Base-by-base conservation (phyloP, 2,329 filamentous ascomycete genomes). In the Talaromyces sp. region DNA sequence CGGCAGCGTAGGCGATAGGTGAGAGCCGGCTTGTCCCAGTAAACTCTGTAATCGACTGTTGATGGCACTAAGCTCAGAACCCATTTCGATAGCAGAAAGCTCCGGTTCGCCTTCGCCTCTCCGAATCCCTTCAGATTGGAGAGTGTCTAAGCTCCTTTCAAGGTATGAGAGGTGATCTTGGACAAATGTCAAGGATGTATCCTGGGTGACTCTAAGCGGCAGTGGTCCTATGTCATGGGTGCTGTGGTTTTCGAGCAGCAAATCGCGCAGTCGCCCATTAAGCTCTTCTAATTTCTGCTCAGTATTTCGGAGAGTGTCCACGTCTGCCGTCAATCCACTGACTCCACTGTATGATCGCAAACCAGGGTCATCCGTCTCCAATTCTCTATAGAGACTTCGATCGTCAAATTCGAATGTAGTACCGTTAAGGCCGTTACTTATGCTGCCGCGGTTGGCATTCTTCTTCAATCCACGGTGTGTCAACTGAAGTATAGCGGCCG, bases 401-500 rank as follows among this genome's bases (percentile, higher is more conserved):
- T 95, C 91, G 71, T 96, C 91, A 71, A 96, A 93, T 57, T 89
- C 85, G 65, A 87, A 79, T 7, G 86, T 66, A 66, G 86, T 83
- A 59, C 84, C 84, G 91, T 76, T 54, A 68, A 67, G 62, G 16
- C 37, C 60, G 24, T 68, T 66, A 52, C 76, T 65, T 33, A 64
- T 56, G 31, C 70, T 69, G 22, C 66, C 69, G 37, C 78, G 78
- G 60, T 82, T 79, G 8, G 81, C 76, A 69, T 85, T 86, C 72
- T 86, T 90, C 65, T 84, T 82, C n/a, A 90, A 83, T 0, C 86
- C 87, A 71, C 89, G 90, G 78, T 98, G 93, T 9, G 93, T 96
- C 76, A 96, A 86, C 74, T 97, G 93, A 62, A 99, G 81, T 45
- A 99, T 91, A 52, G 92, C 94, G 14, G 95, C 93, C 0, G 94